phyloP scores from a whole-genome alignment of 1,284 basidiomycete genomes.

The Phlebopus sp. region DNA sequence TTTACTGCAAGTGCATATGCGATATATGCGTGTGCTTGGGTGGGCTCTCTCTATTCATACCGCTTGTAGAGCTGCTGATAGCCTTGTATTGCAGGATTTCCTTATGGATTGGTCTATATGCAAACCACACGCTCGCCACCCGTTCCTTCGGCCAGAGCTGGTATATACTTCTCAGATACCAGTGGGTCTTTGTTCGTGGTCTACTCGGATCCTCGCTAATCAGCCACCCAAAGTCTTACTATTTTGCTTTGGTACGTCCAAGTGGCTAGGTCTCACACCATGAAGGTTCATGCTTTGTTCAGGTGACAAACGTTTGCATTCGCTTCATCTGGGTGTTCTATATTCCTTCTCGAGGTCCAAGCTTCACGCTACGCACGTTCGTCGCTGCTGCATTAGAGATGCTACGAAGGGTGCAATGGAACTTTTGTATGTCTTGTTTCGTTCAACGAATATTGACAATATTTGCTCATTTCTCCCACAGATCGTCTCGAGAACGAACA shows the following conservation, averaged over 20 bases:
- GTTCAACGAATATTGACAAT: background rate
- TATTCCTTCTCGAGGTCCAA: conserved; percentile 53
- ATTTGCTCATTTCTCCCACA: conserved; percentile 25
- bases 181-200: conserved; percentile 41
- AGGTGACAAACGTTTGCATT: conserved; percentile 72
- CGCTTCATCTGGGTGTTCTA: conserved; percentile 86
- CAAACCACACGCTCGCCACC: conserved; percentile 52
- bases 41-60: conserved; percentile 33
- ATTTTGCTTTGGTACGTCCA: conserved; percentile 62
- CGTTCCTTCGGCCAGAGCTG: conserved; percentile 74
- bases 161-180: conserved; percentile 61
- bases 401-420: conserved; percentile 86
- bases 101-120: conserved; percentile 85
- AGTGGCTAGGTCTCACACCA: background rate
- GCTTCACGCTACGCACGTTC: conserved; percentile 61
- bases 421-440: conserved; percentile 66
- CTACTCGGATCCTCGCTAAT: background rate
- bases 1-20: conserved; percentile 64
- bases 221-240: conserved; percentile 54
- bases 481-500: conserved; percentile 87
- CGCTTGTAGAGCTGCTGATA: background rate
- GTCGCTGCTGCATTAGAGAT: conserved; percentile 75
- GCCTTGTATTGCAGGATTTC: conserved; percentile 50
- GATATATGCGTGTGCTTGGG: conserved; percentile 78
- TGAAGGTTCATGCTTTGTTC: background rate